Evolutionary conservation across 2,329 filamentous ascomycete genomes (phyloP), one percentile per base, ranked within the genome.

Genomic region (Sporothrix globosa): DNA sequence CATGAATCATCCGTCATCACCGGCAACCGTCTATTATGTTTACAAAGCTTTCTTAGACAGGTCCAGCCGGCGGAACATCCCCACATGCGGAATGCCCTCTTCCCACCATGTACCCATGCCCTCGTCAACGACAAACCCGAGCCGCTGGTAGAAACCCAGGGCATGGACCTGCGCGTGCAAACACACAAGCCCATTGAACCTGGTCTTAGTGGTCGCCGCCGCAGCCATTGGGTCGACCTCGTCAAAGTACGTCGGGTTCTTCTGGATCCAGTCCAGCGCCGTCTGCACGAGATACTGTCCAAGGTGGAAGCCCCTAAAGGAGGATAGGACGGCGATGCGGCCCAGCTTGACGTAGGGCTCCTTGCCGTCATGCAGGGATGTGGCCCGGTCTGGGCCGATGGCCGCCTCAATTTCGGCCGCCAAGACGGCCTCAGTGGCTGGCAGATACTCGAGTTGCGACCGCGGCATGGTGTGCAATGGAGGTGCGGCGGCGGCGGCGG

Each of bases 321-420:
- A 83, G 10, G 83, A 81, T 17, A 91, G 74, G 0, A 96, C 90
- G 0, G 92, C 91, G 39, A 97, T 83, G 0, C 92, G 87, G 5
- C 92, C 92, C 1, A 97, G 81, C 80, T 95, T 96, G 73, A 97
- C 83, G 79, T 95, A 97, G 0, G 91, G 88, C 76, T 96, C 92
- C 50, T 82, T 77, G 7, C 85, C 86, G 76, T 91, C 84, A 77
- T 87, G 85, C 74, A 84, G 81, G 66, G 80, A 83, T 53, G 85
- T 88, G 58, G 79, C 75, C 3, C 83, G 80, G 76, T 87, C 84
- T 11, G 76, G 39, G 73, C 74, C 63, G 72, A 71, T 52, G 30
- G 77, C 71, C 1, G 70, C 70, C 21, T 74, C 50, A 10, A 70
- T 50, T 2, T 58, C n/a, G 1, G 67, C 65, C 1, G 52, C 44